phyloP scores from a whole-genome alignment of 1,284 basidiomycete genomes.

The Cutaneotrichosporon cutaneum region DNA sequence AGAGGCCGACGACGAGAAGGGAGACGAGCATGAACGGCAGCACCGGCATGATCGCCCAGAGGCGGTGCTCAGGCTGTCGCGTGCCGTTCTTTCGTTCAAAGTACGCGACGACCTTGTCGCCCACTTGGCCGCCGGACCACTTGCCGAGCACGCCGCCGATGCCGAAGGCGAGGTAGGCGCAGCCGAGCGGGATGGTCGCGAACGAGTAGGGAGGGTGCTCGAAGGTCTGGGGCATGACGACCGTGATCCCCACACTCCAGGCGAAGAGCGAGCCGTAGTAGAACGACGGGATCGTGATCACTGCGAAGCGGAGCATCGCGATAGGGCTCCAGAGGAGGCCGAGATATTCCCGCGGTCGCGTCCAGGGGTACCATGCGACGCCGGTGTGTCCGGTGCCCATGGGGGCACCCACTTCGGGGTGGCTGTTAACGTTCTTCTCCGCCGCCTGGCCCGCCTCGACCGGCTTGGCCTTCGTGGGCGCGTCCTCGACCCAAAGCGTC shows the following conservation, averaged over 20 bases:
- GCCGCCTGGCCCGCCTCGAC: neutral
- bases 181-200: constrained; percentile 37
- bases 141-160: constrained; percentile 47
- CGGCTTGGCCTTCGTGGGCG: neutral
- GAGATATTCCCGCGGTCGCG: constrained; percentile 39
- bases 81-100: constrained; percentile 34
- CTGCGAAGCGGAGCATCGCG: constrained; percentile 27
- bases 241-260: constrained; percentile 44
- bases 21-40: constrained; percentile 40
- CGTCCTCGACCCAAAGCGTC: constrained; percentile 39
- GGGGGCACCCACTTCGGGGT: neutral
- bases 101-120: constrained; percentile 40
- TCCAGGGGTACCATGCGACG: constrained; percentile 46
- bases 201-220: constrained; percentile 45
- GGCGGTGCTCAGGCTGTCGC: constrained; percentile 50
- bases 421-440: neutral
- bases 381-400: constrained; percentile 23
- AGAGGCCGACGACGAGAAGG: constrained; percentile 28
- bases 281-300: constrained; percentile 38
- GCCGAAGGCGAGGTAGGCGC: constrained; percentile 44
- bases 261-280: constrained; percentile 49
- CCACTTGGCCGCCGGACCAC: constrained; percentile 44
- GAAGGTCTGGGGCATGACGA: constrained; percentile 44
- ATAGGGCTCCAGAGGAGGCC: constrained; percentile 37
- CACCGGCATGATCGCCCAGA: constrained; percentile 37